phyloP scores from a whole-genome alignment of 139 green algal genomes.

The Haematococcus lacustris region DNA sequence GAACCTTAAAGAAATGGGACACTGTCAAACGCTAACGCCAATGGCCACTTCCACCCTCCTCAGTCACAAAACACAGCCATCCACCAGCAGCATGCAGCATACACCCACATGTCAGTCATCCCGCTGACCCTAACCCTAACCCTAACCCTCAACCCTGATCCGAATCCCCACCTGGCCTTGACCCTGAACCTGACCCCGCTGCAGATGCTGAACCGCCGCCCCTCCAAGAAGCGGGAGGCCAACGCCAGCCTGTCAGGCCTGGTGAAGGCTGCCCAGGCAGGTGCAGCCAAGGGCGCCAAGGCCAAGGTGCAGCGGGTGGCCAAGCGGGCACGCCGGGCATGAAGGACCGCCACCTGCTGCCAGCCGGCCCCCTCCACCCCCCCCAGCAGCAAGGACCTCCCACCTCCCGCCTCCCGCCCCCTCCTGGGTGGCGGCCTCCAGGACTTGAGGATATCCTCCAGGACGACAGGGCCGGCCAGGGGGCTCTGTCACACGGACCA shows the following conservation, averaged over 20 bases:
- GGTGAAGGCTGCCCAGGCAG: conserved; percentile 37
- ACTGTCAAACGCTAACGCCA: neutral
- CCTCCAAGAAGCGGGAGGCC: conserved; percentile 48
- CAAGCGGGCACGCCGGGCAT: neutral
- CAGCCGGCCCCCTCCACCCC: too few species aligned
- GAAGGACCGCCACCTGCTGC: too few species aligned
- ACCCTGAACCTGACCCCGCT: neutral
- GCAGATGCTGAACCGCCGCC: conserved; percentile 81
- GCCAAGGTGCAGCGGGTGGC: conserved; percentile 25
- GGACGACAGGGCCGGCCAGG: too few species aligned
- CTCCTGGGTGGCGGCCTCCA: too few species aligned
- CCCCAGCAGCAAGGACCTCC: too few species aligned
- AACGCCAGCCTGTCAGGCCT: conserved; percentile 47
- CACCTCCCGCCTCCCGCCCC: too few species aligned
- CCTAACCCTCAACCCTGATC: neutral
- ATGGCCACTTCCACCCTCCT: neutral
- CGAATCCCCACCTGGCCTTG: neutral
- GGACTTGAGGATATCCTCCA: too few species aligned
- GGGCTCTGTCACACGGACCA: too few species aligned
- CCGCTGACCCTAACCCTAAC: neutral
- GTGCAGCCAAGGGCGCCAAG: conserved; percentile 48
- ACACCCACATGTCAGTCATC: neutral
- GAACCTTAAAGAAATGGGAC: neutral
- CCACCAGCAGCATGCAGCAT: neutral
- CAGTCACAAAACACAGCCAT: neutral